Evolutionary conservation across 805 yeast genomes (phyloP).

Genomic region (Saccharomycopsis babjevae): DNA sequence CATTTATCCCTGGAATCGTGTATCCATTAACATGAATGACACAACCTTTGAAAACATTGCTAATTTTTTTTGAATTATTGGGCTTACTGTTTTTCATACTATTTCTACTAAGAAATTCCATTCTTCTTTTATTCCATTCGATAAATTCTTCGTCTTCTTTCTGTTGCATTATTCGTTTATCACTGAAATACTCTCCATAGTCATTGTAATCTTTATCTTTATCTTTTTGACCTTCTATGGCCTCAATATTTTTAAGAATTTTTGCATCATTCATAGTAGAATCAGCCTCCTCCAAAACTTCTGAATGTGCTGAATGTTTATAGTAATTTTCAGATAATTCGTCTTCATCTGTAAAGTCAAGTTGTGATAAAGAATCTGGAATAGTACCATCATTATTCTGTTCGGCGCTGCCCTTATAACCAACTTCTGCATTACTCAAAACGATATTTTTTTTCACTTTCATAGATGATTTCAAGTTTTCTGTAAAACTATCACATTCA

Average conservation of each 20-base stretch:
- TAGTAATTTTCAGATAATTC: not conserved
- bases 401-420: not conserved
- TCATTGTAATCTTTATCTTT: constrained; percentile 48
- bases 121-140: constrained; percentile 37
- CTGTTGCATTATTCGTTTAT: constrained; percentile 56
- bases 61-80: not conserved
- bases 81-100: too few species aligned
- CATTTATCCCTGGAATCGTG: constrained; percentile 69
- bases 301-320: not conserved
- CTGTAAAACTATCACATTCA: not conserved
- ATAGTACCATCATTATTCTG: not conserved
- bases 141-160: constrained; percentile 40
- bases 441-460: not conserved
- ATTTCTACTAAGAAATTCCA: constrained; percentile 14
- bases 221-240: constrained; percentile 6
- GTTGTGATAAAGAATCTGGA: not conserved
- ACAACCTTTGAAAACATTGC: constrained; percentile 48
- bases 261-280: not conserved
- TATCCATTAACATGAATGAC: constrained; percentile 79
- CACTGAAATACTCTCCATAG: constrained; percentile 50
- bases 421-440: not conserved
- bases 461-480: not conserved
- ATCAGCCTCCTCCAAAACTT: not conserved
- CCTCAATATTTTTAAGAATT: constrained; percentile 7
- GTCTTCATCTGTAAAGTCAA: not conserved